These are phyloP conservation scores for Cyclanthera cordifolia DNA, from an alignment of 306 rosid genomes.

Conservation along the genomic window DNA sequence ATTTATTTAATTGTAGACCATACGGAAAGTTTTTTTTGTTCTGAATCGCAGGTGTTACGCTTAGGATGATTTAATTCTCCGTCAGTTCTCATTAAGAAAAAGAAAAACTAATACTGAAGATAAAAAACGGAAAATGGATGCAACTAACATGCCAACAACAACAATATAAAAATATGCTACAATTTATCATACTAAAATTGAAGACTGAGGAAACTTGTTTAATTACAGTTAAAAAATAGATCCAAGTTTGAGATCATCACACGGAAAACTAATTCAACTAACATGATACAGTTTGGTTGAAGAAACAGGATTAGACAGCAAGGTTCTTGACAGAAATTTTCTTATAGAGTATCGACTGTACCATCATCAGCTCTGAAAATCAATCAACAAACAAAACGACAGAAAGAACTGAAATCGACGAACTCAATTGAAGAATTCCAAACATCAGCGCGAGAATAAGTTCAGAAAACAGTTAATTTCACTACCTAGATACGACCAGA, in stretches of 20 bases:
- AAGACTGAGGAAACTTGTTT: neutral
- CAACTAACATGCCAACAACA: neutral
- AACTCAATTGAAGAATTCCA: neutral
- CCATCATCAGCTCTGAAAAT: neutral
- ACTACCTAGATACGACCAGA: neutral
- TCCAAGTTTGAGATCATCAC: neutral
- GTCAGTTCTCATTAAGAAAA: neutral
- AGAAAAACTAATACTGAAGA: neutral
- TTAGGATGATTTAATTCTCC: neutral
- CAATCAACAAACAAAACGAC: neutral
- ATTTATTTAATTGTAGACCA: constrained; percentile 1
- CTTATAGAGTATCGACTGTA: neutral
- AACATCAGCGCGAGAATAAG: neutral
- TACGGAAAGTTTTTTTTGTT: neutral
- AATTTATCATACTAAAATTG: neutral
- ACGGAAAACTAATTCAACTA: neutral
- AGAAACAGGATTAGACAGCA: neutral
- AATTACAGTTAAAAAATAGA: neutral
- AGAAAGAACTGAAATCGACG: neutral
- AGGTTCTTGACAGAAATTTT: neutral
- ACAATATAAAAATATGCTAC: neutral
- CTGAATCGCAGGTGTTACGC: neutral
- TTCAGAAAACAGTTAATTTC: neutral
- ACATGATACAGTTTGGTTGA: neutral
- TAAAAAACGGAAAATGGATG: neutral